Conservation (phyloP, 2,329 filamentous ascomycete genomes). For the Colletotrichum cordylinicola region DNA sequence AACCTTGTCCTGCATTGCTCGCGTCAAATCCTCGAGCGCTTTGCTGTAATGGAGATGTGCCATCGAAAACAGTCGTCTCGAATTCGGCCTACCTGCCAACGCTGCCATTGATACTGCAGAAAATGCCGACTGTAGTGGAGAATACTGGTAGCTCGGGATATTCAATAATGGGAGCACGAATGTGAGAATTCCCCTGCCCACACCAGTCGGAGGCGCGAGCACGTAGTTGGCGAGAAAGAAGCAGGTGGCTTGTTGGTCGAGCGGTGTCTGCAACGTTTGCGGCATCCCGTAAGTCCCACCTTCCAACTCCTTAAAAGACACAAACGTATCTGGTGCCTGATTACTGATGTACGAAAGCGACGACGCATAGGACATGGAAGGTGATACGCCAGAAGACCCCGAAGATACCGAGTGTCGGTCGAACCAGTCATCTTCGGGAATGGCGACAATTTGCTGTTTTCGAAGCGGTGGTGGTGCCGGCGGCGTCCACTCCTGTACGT, state of each 20-base stretch:
- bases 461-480: not conserved
- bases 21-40: conserved; percentile 26
- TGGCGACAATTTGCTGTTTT: conserved; percentile 11
- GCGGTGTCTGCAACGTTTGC: conserved; percentile 23
- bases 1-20: conserved; percentile 23
- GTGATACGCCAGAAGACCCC: conserved; percentile 13
- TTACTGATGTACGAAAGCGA: conserved; percentile 19
- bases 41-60: conserved; percentile 27
- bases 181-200: conserved; percentile 24
- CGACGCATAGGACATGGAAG: conserved; percentile 16
- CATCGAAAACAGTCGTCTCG: conserved; percentile 21
- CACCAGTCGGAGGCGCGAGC: conserved; percentile 22
- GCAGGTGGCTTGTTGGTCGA: conserved; percentile 29
- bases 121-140: conserved; percentile 27
- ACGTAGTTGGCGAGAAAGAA: conserved; percentile 30
- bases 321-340: conserved; percentile 1
- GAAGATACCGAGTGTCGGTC: conserved; percentile 11
- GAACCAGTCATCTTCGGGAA: conserved; percentile 15
- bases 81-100: conserved; percentile 27
- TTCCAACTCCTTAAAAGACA: conserved; percentile 15
- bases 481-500: conserved; percentile 15
- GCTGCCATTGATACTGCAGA: conserved; percentile 27
- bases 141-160: conserved; percentile 20
- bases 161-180: conserved; percentile 27
- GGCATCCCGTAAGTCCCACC: conserved; percentile 11